These are phyloP conservation scores for Castanea sativa DNA, from an alignment of 306 rosid genomes.

Conservation along the genomic window DNA sequence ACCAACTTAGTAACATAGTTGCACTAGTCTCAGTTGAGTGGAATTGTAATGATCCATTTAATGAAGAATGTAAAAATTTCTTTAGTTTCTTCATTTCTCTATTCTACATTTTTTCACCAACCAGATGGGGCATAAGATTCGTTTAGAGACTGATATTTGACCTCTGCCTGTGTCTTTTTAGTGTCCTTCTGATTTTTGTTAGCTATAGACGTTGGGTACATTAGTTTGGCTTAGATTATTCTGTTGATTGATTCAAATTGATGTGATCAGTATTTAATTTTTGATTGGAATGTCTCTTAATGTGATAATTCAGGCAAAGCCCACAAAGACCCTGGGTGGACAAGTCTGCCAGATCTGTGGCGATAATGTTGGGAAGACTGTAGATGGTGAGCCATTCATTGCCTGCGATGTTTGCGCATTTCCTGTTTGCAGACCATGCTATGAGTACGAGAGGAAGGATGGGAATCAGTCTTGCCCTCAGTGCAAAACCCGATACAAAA, in stretches of 20 bases:
- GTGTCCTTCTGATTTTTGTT: neutral
- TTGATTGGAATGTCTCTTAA: neutral
- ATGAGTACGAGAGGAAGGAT: conserved; percentile 96
- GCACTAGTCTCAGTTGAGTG: neutral
- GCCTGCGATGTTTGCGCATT: conserved; percentile 84
- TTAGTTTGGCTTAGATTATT: conserved; percentile 1
- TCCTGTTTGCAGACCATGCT: conserved; percentile 93
- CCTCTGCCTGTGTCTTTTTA: neutral
- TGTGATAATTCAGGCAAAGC: conserved; percentile 50
- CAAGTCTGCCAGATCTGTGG: conserved; percentile 93
- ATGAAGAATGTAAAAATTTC: neutral
- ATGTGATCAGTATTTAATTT: neutral
- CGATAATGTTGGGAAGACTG: conserved; percentile 73
- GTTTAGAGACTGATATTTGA: neutral
- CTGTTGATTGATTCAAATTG: conserved; percentile 10
- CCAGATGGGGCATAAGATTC: neutral
- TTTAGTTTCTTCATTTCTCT: neutral
- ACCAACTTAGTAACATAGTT: neutral
- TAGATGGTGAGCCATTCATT: conserved; percentile 59
- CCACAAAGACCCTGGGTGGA: conserved; percentile 50
- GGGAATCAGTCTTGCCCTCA: conserved; percentile 98
- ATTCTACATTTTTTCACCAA: neutral
- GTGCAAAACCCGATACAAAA: conserved; percentile 86
- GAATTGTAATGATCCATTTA: neutral
- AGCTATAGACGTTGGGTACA: neutral